A percentile compares a stretch with the other conserved stretches of the same genome.
Conservation (phyloP, 2,329 filamentous ascomycete genomes). For the Fusarium sp. region DNA sequence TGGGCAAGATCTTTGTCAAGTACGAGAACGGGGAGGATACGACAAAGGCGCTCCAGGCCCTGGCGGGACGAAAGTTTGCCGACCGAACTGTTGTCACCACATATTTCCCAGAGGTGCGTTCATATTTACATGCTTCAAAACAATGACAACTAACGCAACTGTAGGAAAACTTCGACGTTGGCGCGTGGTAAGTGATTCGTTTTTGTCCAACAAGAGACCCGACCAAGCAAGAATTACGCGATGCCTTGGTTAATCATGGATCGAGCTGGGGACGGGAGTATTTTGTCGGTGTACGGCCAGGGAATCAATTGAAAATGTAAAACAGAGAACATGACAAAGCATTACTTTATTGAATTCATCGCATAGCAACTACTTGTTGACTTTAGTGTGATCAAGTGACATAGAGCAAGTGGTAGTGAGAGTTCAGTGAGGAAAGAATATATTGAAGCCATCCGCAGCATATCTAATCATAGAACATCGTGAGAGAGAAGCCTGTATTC, state of each 20-base stretch:
- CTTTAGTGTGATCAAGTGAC: too few species aligned
- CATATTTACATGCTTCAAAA: neutral
- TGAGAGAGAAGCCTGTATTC: conserved; percentile 7
- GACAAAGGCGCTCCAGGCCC: conserved; percentile 83
- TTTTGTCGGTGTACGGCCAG: conserved; percentile 37
- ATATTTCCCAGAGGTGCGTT: conserved; percentile 87
- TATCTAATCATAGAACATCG: neutral
- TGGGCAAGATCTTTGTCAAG: conserved; percentile 98
- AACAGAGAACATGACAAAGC: conserved; percentile 40
- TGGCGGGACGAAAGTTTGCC: conserved; percentile 95
- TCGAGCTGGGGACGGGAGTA: conserved; percentile 28
- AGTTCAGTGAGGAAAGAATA: neutral
- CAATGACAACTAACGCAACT: conserved; percentile 45
- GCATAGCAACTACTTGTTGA: neutral
- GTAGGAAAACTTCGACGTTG: conserved; percentile 93
- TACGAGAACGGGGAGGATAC: conserved; percentile 82
- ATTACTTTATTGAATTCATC: conserved; percentile 27
- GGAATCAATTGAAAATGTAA: conserved; percentile 44
- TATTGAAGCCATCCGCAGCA: neutral
- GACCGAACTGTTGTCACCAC: conserved; percentile 96
- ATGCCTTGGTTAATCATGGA: conserved; percentile 31
- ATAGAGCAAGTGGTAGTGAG: neutral
- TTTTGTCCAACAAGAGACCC: conserved; percentile 4
- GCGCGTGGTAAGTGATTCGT: conserved; percentile 73
- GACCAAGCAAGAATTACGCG: conserved; percentile 7